Conservation (phyloP, 768 basidiomycete species). For the Tephrocybe rancida region DNA sequence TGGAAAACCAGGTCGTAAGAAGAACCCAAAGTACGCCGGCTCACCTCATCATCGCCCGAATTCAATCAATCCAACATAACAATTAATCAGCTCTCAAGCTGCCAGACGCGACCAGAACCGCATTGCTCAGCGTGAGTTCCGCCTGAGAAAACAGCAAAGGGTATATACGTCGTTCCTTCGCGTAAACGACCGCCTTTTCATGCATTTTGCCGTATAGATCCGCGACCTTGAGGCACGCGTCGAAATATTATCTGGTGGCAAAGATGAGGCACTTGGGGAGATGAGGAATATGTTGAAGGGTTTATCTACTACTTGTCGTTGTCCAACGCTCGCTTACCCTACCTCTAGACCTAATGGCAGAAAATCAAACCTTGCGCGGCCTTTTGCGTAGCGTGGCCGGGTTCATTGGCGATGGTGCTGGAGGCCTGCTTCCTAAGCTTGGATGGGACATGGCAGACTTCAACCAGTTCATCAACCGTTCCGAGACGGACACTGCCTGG, state of each 20-base stretch:
- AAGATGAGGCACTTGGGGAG: slow-evolving; percentile 86
- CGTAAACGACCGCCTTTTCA: not conserved
- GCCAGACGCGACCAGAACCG: slow-evolving; percentile 88
- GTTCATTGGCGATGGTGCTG: slow-evolving; percentile 88
- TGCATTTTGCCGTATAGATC: slow-evolving; percentile 55
- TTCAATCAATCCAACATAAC: slow-evolving; percentile 9
- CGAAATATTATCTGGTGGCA: slow-evolving; percentile 90
- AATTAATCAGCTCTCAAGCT: slow-evolving; percentile 71
- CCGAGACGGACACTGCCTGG: slow-evolving; percentile 93
- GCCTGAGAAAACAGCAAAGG: slow-evolving; percentile 88
- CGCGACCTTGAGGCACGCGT: slow-evolving; percentile 94
- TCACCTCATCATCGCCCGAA: slow-evolving; percentile 2
- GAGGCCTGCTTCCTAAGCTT: slow-evolving; percentile 74
- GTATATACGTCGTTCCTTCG: slow-evolving; percentile 35
- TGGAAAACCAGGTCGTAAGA: slow-evolving; percentile 80
- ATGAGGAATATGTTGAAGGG: slow-evolving; percentile 83
- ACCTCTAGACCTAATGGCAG: slow-evolving; percentile 75
- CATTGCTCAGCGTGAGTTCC: slow-evolving; percentile 92
- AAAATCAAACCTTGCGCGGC: slow-evolving; percentile 83
- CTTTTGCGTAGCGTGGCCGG: slow-evolving; percentile 74
- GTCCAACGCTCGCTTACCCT: not conserved
- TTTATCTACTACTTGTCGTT: slow-evolving; percentile 24
- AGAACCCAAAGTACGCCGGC: slow-evolving; percentile 78
- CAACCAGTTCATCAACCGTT: slow-evolving; percentile 77
- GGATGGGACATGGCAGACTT: slow-evolving; percentile 82